phyloP scores from a whole-genome alignment of 1,284 basidiomycete genomes.

The Heliocybe sulcata region DNA sequence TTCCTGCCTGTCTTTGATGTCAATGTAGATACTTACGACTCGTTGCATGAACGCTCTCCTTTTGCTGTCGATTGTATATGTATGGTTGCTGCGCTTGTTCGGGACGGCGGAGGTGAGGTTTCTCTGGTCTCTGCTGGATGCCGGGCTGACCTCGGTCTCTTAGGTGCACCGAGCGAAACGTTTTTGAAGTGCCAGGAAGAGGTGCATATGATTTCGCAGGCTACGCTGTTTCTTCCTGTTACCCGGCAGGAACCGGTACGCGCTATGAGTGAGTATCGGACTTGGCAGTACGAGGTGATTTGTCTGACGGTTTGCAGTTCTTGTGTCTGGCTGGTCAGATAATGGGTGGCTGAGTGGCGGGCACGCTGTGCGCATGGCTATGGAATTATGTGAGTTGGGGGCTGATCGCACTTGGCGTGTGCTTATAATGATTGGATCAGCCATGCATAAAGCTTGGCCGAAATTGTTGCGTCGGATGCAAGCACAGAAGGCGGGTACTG shows the following conservation, averaged over 20 bases:
- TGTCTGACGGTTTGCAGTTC: constrained; percentile 36
- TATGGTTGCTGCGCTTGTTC: constrained; percentile 82
- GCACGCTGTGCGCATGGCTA: constrained; percentile 89
- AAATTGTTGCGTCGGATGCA: constrained; percentile 71
- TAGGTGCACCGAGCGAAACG: constrained; percentile 47
- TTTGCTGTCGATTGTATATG: constrained; percentile 84
- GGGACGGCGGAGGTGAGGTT: constrained; percentile 74
- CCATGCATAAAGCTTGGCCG: constrained; percentile 87
- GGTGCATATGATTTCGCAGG: constrained; percentile 77
- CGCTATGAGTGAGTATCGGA: constrained; percentile 63
- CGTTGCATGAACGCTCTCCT: constrained; percentile 72
- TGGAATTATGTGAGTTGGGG: constrained; percentile 68
- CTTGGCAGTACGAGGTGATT: neutral
- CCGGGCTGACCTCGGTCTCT: neutral
- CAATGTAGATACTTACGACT: constrained; percentile 72
- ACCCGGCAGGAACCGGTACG: constrained; percentile 80
- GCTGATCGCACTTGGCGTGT: constrained; percentile 5
- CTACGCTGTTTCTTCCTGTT: constrained; percentile 82
- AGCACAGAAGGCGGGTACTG: constrained; percentile 47
- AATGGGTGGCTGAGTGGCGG: constrained; percentile 89
- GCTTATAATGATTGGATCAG: constrained; percentile 26
- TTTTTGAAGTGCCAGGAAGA: constrained; percentile 69
- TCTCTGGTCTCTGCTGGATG: constrained; percentile 3
- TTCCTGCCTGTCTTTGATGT: constrained; percentile 85
- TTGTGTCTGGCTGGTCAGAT: constrained; percentile 87